phyloP scores from a whole-genome alignment of 202 grass and related monocot species.

The Miscanthus sacchariflorus region DNA sequence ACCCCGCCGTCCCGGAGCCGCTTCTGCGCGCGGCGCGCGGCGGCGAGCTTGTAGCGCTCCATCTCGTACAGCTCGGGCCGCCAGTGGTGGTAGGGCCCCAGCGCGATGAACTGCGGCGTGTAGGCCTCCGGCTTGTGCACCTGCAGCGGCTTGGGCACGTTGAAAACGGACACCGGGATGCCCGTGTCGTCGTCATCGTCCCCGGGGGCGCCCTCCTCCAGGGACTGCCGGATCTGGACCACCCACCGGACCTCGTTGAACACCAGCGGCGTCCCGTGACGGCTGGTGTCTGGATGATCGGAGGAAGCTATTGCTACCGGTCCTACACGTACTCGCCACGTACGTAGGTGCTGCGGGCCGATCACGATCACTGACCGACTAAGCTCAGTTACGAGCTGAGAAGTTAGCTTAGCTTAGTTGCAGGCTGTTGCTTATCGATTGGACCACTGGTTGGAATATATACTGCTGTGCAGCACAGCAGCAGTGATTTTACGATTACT shows the following conservation, averaged over 20 bases:
- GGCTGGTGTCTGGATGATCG: conserved; percentile 18
- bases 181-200: conserved; percentile 62
- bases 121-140: conserved; percentile 72
- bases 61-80: conserved; percentile 85
- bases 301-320: conserved; percentile 31
- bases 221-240: conserved; percentile 60
- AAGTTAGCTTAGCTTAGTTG: background rate
- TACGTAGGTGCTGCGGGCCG: background rate
- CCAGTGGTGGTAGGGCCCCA: conserved; percentile 87
- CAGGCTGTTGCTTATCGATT: background rate
- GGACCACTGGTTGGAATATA: background rate
- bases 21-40: conserved; percentile 64
- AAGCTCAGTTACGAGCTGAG: background rate
- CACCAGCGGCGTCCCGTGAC: background rate
- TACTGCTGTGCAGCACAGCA: background rate
- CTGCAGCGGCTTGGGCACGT: conserved; percentile 70
- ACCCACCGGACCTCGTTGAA: conserved; percentile 89
- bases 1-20: conserved; percentile 35
- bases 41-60: conserved; percentile 85
- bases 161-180: conserved; percentile 72
- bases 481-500: background rate
- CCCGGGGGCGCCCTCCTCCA: conserved; percentile 53
- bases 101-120: conserved; percentile 72
- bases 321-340: background rate
- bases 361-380: background rate